Evolutionary conservation across 306 rosid species (phyloP), one percentile per base, ranked within the genome.

Genomic region (Sophora flavescens): DNA sequence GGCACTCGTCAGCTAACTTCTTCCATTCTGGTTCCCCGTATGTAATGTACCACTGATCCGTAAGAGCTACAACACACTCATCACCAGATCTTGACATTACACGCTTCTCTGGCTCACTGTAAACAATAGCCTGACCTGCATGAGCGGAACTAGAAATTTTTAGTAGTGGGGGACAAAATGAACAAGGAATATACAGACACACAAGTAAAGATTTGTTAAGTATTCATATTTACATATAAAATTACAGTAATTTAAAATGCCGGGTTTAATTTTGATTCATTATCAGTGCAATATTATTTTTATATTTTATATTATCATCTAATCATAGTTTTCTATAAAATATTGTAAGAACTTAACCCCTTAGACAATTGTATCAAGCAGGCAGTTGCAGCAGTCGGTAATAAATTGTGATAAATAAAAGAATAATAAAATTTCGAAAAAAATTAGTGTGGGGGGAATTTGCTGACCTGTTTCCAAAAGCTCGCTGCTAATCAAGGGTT

Each of bases 21-120:
- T 66, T 81, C 98, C 98, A 93, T 76, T 91, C 98, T 1, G 84
- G 15, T 75, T 93, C 97, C 60, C 98, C 98, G 28, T 93, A 93
- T 26, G 89, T 91, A 72, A 93, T 80, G 77, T 93, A 93, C 98
- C 98, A 93, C 85, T 93, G 98, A 84, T 93, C 98, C 14, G 98
- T 93, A 52, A 93, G 92, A 26, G 98, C 98, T 79, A 93, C 98
- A 79, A 93, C 80, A 82, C 98, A 93, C 16, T 93, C 98, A 84
- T 93, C 98, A 51, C 97, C 97, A 12, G 98, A 93, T 75, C 98
- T 84, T 36, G 98, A 93, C 41, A 80, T 77, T 72, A 93, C 98
- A 58, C 77, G 79, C 86, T 89, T 93, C 89, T 93, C 98, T 11
- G 98, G 97, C 80, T 93, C 98, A 39, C 98, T 93, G 26, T 93